Evolutionary conservation across 768 basidiomycete species (phyloP), one percentile per base, ranked within the genome.

Genomic region (Hygrocybe punicea): DNA sequence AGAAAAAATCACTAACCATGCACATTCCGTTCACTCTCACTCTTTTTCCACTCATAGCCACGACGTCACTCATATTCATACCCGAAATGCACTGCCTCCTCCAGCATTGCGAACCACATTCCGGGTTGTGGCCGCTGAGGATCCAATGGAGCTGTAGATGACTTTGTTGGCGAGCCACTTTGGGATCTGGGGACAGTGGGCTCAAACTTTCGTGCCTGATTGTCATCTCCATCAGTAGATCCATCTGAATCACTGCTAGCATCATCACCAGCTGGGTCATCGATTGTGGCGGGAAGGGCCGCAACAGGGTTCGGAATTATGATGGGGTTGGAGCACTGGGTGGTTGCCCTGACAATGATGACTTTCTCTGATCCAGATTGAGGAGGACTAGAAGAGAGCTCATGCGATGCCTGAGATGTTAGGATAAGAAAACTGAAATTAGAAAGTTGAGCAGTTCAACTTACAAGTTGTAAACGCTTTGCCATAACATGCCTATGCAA

Each of bases 1-100:
- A 13, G 17, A n/a, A n/a, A n/a, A n/a, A n/a, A n/a, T n/a, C n/a
- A n/a, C 24, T 3, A 36, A 42, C 11, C 40, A 4, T 14, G 14
- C 6, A 4, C 4, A 19, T 16, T 35, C 6, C 29, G 21, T 37
- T 64, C 65, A 0, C 45, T 58, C 51, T 69, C 65, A 1, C 51
- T 59, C 9, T 51, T 56, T 0, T 45, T 51, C 66, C 66, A 69
- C 4, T 56, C 42, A 45, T 64, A 60, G 0, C 67, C 67, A 0
- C 55, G 63, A 24, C 29, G 10, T 5, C 52, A 39, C 46, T 68
- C 59, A 4, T 39, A 50, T 2, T 25, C 48, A 14, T 56, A 60
- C 3, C 66, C 19, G 25, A 50, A 62, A 1, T 37, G 49, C 5
- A 50, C 46, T 2, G 58, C 64, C 6, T 58, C 56, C 4, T 61